These are phyloP conservation scores for Sphagnum magellanicum DNA, from an alignment of 228 moss, liverwort and hornwort genomes.

Conservation along the genomic window DNA sequence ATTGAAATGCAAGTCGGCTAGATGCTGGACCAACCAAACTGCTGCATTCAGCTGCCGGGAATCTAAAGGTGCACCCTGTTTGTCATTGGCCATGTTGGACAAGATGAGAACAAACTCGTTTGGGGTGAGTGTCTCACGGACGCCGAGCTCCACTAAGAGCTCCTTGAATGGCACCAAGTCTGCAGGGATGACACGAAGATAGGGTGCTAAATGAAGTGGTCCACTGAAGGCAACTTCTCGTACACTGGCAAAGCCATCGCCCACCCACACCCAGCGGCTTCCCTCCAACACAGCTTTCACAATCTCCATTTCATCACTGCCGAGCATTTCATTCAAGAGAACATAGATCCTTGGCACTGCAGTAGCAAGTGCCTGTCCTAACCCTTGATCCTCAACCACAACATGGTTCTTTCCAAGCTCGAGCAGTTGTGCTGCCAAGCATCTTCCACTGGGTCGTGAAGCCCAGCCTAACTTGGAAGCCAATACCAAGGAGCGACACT, in stretches of 20 bases:
- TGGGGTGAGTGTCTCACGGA: constrained; percentile 72
- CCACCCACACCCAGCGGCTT: constrained; percentile 92
- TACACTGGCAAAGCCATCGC: constrained; percentile 85
- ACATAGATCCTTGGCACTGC: constrained; percentile 81
- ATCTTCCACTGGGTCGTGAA: constrained; percentile 53
- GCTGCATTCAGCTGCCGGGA: constrained; percentile 75
- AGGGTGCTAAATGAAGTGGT: constrained; percentile 75
- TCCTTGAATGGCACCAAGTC: constrained; percentile 83
- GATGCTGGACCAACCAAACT: constrained; percentile 84
- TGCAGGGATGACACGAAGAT: constrained; percentile 73
- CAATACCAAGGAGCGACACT: constrained; percentile 71
- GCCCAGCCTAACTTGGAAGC: constrained; percentile 71
- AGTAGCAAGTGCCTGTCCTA: constrained; percentile 72
- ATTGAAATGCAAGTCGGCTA: constrained; percentile 75
- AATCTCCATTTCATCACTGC: constrained; percentile 79
- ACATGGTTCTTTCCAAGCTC: constrained; percentile 78
- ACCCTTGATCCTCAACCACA: constrained; percentile 52
- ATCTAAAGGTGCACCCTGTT: constrained; percentile 58
- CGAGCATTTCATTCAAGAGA: constrained; percentile 62
- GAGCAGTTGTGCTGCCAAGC: constrained; percentile 75
- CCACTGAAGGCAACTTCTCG: constrained; percentile 91
- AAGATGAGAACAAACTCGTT: constrained; percentile 73
- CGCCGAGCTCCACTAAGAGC: constrained; percentile 66
- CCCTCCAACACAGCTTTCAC: constrained; percentile 86
- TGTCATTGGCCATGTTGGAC: constrained; percentile 72